Evolutionary conservation across 2,329 filamentous ascomycete genomes (phyloP).

Genomic region (Fusarium sp.): DNA sequence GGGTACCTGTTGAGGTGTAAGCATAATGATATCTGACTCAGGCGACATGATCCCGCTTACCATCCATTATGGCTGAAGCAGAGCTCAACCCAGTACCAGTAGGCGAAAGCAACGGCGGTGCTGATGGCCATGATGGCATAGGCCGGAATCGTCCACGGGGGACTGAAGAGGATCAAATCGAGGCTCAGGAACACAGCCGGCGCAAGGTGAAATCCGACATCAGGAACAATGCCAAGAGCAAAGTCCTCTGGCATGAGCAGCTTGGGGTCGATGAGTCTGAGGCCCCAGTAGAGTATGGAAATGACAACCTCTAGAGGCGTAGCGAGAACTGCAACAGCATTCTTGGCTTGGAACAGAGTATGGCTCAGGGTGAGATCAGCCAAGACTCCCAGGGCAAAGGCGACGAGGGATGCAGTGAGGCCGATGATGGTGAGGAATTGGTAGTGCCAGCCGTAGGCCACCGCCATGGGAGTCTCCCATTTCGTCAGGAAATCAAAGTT

Average conservation of each 20-base stretch:
- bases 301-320: slow-evolving; percentile 81
- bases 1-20: slow-evolving; percentile 74
- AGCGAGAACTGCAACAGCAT: slow-evolving; percentile 75
- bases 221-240: slow-evolving; percentile 68
- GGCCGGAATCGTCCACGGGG: slow-evolving; percentile 78
- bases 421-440: slow-evolving; percentile 84
- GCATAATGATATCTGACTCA: background rate
- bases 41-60: slow-evolving; percentile 57
- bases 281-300: slow-evolving; percentile 80
- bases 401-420: slow-evolving; percentile 72
- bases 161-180: slow-evolving; percentile 79
- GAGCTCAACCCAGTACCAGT: slow-evolving; percentile 85
- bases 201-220: slow-evolving; percentile 77
- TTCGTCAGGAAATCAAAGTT: slow-evolving; percentile 67
- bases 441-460: slow-evolving; percentile 77
- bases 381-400: slow-evolving; percentile 73
- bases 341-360: slow-evolving; percentile 77
- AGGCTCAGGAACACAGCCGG: slow-evolving; percentile 76
- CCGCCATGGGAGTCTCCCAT: slow-evolving; percentile 68
- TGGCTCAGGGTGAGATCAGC: slow-evolving; percentile 75
- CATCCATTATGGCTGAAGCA: slow-evolving; percentile 79
- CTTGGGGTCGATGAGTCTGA: slow-evolving; percentile 70
- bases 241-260: slow-evolving; percentile 71
- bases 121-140: slow-evolving; percentile 73
- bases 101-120: slow-evolving; percentile 73